These are phyloP conservation scores for Phylloporus sp. DNA, from an alignment of 768 basidiomycete species.

Conservation along the genomic window DNA sequence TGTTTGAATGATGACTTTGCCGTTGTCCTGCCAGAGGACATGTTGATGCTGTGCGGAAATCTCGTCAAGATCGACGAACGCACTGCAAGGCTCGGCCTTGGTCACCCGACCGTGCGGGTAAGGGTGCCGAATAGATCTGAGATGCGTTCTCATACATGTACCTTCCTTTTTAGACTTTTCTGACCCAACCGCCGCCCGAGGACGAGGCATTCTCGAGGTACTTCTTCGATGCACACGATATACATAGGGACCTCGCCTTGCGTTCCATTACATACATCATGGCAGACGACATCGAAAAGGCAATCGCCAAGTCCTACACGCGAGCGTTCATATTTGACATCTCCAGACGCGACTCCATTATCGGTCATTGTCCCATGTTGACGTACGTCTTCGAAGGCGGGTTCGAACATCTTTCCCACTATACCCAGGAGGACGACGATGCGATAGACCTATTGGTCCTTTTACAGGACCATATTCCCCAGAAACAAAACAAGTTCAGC, in stretches of 20 bases:
- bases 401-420: conserved; percentile 24
- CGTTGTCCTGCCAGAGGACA: conserved; percentile 22
- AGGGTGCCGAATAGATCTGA: background rate
- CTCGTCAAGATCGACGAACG: conserved; percentile 25
- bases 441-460: conserved; percentile 20
- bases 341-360: conserved; percentile 22
- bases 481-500: conserved; percentile 21
- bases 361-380: conserved; percentile 25
- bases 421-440: conserved; percentile 24
- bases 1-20: conserved; percentile 23
- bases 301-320: conserved; percentile 20
- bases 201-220: conserved; percentile 10
- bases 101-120: conserved; percentile 24
- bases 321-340: conserved; percentile 25
- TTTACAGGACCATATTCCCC: conserved; percentile 16
- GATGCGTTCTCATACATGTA: background rate
- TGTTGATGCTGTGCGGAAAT: conserved; percentile 25
- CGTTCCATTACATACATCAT: conserved; percentile 28
- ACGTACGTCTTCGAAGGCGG: conserved; percentile 27
- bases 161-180: conserved; percentile 21
- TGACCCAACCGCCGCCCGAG: conserved; percentile 16
- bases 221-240: conserved; percentile 19
- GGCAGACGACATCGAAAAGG: conserved; percentile 21
- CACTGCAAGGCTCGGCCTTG: conserved; percentile 17
- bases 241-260: conserved; percentile 27